Percentiles rank a stretch among this genome's conserved stretches.
Evolutionary conservation across 2,329 filamentous ascomycete genomes (phyloP).

Genomic region (Alternaria longipes): DNA sequence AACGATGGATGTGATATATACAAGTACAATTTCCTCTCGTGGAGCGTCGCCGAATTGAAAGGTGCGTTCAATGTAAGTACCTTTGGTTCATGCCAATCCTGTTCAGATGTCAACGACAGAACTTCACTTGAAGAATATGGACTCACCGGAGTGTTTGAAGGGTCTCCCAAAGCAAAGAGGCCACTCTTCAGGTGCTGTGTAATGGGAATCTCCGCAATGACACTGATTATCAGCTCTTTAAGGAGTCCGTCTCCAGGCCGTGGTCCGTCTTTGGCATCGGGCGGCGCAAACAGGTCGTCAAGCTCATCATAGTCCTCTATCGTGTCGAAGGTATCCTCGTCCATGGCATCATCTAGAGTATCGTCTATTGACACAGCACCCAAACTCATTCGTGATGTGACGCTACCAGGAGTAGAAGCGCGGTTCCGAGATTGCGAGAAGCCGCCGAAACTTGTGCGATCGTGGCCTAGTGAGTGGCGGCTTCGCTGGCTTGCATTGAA

Average conservation of each 20-base stretch:
- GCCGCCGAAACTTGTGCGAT: constrained; percentile 68
- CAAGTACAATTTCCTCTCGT: constrained; percentile 50
- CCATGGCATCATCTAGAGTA: constrained; percentile 50
- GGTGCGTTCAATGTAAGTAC: constrained; percentile 45
- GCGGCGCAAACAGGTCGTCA: constrained; percentile 49
- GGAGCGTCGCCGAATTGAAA: constrained; percentile 48
- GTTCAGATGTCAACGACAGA: neutral
- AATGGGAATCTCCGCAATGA: constrained; percentile 46
- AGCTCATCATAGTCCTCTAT: constrained; percentile 52
- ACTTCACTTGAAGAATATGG: no score
- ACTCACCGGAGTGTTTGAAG: constrained; percentile 31
- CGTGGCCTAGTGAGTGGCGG: constrained; percentile 77
- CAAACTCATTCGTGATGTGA: constrained; percentile 51
- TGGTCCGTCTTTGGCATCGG: constrained; percentile 39
- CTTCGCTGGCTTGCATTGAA: constrained; percentile 66
- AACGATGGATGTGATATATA: constrained; percentile 50
- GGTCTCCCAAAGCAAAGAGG: constrained; percentile 35
- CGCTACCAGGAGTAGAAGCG: constrained; percentile 64
- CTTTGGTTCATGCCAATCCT: constrained; percentile 31
- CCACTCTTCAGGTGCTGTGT: constrained; percentile 41
- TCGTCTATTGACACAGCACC: constrained; percentile 50
- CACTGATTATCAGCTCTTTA: constrained; percentile 51
- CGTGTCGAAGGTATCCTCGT: constrained; percentile 51
- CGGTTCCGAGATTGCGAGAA: constrained; percentile 57
- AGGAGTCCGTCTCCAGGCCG: constrained; percentile 50